Evolutionary conservation across 768 basidiomycete genomes (phyloP), one percentile per base, ranked within the genome.

Genomic region (Pleurotus salmoneostramineus): DNA sequence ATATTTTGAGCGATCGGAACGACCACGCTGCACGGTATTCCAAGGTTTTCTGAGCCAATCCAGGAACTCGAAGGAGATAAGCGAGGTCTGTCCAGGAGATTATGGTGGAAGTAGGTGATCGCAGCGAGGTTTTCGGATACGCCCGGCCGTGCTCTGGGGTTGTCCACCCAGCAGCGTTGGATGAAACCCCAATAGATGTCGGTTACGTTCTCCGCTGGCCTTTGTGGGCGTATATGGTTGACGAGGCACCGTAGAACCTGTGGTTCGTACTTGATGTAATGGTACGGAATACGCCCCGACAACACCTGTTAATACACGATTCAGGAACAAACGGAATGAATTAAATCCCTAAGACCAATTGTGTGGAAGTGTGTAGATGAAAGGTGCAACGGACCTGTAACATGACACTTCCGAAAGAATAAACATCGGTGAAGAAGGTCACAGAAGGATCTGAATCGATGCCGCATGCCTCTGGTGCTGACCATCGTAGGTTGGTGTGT

Each of bases 391-490:
- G 37, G 21, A 59, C 58, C 58, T 59, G 58, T 10, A 43, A 34
- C 31, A 49, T 59, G 21, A 59, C 58, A 55, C 58, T 55, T 33
- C 58, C 58, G 33, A 59, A 56, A n/a, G 58, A 59, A 46, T 59
- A 59, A 11, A 59, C 44, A 49, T 59, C 58, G 37, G 58, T 32
- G 40, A 57, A 47, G 44, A 49, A 44, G 51, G 42, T 59, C 12
- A 59, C 35, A 44, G 55, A 44, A 43, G 55, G 55, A 15, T 33
- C 44, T 14, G 40, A 21, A 14, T 56, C 55, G 15, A 34, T 44
- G 11, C 35, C 21, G 43, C 56, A 56, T 11, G 56, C 11, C 34
- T 60, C 59, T 17, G 59, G 59, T 21, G 59, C 59, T 17, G 54
- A 34, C 56, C 52, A 60, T 35, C 59, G 42, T 15, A 60, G 15